Base-by-base conservation (phyloP, 106 monocot species). In the Dendrobium catenatum region DNA sequence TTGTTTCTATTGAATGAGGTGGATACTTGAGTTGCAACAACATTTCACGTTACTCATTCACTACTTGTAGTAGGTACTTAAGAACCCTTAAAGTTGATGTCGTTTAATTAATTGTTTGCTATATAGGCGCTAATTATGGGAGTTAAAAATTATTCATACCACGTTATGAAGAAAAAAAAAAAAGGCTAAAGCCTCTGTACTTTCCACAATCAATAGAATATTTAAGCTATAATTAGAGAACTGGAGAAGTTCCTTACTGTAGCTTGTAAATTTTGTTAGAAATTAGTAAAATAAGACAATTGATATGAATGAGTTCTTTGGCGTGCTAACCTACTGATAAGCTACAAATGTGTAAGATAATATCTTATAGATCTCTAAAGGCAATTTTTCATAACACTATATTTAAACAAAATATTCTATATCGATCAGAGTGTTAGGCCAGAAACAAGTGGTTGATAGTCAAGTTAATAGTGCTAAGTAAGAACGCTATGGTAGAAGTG, bases 181-280 rank as follows among this genome's bases (percentile, higher is more conserved):
- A 37, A 37, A 37, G 37, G 37, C 11, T 48, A 9, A 20, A 58
- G 20, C 16, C 19, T 18, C 19, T 58, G 15, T 13, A 18, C 18
- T 58, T 58, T 18, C 9, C 6, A 18, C 20, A 58, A 58, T 58
- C 58, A 15, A 18, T 58, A 58, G 19, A 58, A 58, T 58, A 58
- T 58, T 58, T 58, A 58, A 18, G 58, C 58, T 58, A 13, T 58
- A 58, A 20, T 5, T 16, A 54, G 54, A 54, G 0, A 54, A 54
- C 16, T 54, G 54, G 61, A 10, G n/a, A 70, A 70, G 70, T 70
- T 70, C 16, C 37, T 37, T 16, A 16, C 67, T 70, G 70, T 37
- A 70, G 37, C 37, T 70, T 70, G n/a, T 16, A 70, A 68, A 70
- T 70, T 33, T 70, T 70, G 70, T 70, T 70, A 24, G 16, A 33